Evolutionary conservation across 805 yeast species (phyloP).

Genomic region (Lipomyces anomalus): DNA sequence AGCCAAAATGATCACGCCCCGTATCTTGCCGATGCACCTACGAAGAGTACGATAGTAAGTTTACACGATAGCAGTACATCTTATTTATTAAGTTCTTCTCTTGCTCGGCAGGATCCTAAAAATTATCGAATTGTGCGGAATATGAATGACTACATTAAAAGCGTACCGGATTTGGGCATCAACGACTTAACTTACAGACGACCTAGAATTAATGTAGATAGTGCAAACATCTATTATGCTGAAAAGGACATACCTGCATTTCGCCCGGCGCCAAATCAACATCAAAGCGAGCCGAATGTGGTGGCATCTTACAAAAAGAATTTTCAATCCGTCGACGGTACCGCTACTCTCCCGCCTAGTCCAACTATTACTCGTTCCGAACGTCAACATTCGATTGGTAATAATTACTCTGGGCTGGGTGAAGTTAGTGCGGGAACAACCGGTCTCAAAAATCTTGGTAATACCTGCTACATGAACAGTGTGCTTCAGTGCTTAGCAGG

Average conservation of each 20-base stretch:
- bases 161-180: too few relatives aligned
- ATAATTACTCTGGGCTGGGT: slow-evolving; percentile 14
- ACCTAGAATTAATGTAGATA: too few relatives aligned
- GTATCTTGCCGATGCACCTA: too few relatives aligned
- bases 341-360: slow-evolving; percentile 7
- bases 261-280: too few relatives aligned
- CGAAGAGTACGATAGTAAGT: too few relatives aligned
- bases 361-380: slow-evolving; percentile 6
- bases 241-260: neutral
- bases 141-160: too few relatives aligned
- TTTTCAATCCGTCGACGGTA: slow-evolving; percentile 6
- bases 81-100: too few relatives aligned
- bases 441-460: slow-evolving; percentile 78
- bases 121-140: too few relatives aligned
- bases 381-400: slow-evolving; percentile 13
- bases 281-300: neutral
- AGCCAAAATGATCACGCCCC: too few relatives aligned
- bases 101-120: too few relatives aligned
- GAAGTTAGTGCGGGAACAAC: slow-evolving; percentile 38
- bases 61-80: too few relatives aligned
- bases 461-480: slow-evolving; percentile 91
- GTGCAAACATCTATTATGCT: neutral
- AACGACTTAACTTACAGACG: too few relatives aligned
- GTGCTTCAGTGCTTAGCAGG: slow-evolving; percentile 80
- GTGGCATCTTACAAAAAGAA: neutral